phyloP scores from a whole-genome alignment of 148 eudicot species.

The Polygonum maritimum region DNA sequence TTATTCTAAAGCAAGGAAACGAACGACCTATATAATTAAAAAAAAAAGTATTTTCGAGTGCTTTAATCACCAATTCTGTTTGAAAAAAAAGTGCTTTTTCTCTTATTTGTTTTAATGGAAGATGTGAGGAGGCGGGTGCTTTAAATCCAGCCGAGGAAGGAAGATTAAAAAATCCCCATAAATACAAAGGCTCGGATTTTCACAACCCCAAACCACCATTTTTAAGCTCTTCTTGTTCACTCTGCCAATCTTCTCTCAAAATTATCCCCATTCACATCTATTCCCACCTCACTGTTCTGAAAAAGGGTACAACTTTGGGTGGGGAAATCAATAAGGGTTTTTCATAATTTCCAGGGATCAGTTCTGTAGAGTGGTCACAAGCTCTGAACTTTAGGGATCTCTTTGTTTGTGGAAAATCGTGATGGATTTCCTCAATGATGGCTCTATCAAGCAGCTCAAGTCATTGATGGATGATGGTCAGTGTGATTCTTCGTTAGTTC shows the following conservation, averaged over 20 bases:
- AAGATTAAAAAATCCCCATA: not conserved
- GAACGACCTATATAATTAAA: too few relatives aligned
- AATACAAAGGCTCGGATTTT: not conserved
- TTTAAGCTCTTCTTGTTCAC: not conserved
- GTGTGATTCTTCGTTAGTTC: not conserved
- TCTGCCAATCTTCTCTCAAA: not conserved
- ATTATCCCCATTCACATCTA: not conserved
- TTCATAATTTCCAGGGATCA: not conserved
- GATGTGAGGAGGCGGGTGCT: constrained; percentile 3
- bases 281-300: not conserved
- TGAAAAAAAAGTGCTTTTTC: not conserved
- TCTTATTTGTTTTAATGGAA: not conserved
- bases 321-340: not conserved
- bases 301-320: not conserved
- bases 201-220: not conserved
- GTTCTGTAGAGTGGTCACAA: not conserved
- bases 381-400: not conserved
- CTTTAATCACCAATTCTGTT: not conserved
- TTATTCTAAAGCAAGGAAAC: not conserved
- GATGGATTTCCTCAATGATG: constrained; percentile 43
- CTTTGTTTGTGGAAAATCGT: constrained; percentile 8
- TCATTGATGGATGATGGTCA: constrained; percentile 50
- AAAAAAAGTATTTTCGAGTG: not conserved
- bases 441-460: constrained; percentile 64
- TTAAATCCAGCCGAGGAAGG: constrained; percentile 1